Percentiles rank a stretch among this genome's conserved stretches.
Conservation (phyloP, 768 basidiomycete species). For the Multifurca ochricompacta region DNA sequence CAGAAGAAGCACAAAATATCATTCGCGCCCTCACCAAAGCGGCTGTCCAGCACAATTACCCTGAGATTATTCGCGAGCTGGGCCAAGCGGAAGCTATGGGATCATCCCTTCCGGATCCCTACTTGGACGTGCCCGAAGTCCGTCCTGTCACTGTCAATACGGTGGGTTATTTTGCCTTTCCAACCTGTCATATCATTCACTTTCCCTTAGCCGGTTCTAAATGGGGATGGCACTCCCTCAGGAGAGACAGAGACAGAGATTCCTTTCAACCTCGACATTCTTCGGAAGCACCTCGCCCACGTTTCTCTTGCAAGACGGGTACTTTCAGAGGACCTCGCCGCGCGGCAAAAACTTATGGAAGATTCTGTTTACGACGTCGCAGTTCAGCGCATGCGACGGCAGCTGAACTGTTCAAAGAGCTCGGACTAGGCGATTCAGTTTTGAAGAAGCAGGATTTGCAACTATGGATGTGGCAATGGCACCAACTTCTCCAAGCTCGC, state of each 20-base stretch:
- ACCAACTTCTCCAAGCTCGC: constrained; percentile 45
- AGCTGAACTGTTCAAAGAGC: constrained; percentile 49
- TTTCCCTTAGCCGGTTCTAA: neutral
- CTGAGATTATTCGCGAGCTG: constrained; percentile 46
- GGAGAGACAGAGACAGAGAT: constrained; percentile 29
- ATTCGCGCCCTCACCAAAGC: constrained; percentile 51
- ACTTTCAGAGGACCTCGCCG: constrained; percentile 55
- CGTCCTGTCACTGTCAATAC: constrained; percentile 46
- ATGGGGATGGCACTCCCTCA: constrained; percentile 21
- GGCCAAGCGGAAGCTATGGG: constrained; percentile 46
- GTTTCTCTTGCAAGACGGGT: constrained; percentile 56
- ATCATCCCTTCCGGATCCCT: constrained; percentile 31
- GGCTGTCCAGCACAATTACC: constrained; percentile 48
- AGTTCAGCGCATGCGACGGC: constrained; percentile 56
- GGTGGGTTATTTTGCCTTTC: constrained; percentile 24
- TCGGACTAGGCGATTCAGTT: constrained; percentile 44
- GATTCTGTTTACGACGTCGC: constrained; percentile 83
- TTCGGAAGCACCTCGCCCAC: constrained; percentile 61
- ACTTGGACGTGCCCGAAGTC: constrained; percentile 51
- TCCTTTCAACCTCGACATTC: constrained; percentile 68
- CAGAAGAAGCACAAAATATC: constrained; percentile 47
- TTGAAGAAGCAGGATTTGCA: constrained; percentile 48
- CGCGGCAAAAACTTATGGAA: constrained; percentile 78
- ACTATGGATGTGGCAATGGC: constrained; percentile 86
- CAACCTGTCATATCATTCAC: neutral